Percentiles rank a stretch among this genome's conserved stretches.
These are phyloP conservation scores for Kwoniella bestiolae DNA, from an alignment of 768 basidiomycete species.

Conservation along the genomic window DNA sequence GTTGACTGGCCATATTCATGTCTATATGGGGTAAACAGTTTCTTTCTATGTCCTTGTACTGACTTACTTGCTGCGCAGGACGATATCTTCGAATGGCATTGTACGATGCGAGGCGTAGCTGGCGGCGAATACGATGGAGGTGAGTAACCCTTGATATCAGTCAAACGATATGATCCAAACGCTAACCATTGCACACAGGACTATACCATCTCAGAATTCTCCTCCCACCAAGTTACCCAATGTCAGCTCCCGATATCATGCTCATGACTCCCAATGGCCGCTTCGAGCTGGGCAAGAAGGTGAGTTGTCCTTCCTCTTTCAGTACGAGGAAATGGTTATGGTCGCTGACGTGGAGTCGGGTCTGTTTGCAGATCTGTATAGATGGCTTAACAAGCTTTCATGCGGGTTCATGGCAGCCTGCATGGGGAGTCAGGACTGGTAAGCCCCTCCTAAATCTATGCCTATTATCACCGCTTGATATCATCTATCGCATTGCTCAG, in stretches of 20 bases:
- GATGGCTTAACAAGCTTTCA: conserved; percentile 65
- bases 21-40: background rate
- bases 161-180: background rate
- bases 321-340: background rate
- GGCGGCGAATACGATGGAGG: conserved; percentile 93
- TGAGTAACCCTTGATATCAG: conserved; percentile 10
- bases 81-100: conserved; percentile 81
- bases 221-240: conserved; percentile 91
- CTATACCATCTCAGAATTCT: conserved; percentile 94
- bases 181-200: conserved; percentile 27
- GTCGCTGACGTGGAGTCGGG: conserved; percentile 9
- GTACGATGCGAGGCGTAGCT: conserved; percentile 85
- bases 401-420: conserved; percentile 96
- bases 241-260: conserved; percentile 93
- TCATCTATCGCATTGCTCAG: no score
- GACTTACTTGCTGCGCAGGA: conserved; percentile 18
- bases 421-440: conserved; percentile 94
- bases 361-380: conserved; percentile 50
- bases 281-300: conserved; percentile 95
- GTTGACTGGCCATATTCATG: no score
- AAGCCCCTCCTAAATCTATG: no score
- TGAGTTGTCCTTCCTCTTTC: conserved; percentile 55
- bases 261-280: conserved; percentile 96
- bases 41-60: background rate
- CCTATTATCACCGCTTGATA: no score